Evolutionary conservation across 2,329 filamentous ascomycete genomes (phyloP).

Genomic region (Paecilomyces niveus): DNA sequence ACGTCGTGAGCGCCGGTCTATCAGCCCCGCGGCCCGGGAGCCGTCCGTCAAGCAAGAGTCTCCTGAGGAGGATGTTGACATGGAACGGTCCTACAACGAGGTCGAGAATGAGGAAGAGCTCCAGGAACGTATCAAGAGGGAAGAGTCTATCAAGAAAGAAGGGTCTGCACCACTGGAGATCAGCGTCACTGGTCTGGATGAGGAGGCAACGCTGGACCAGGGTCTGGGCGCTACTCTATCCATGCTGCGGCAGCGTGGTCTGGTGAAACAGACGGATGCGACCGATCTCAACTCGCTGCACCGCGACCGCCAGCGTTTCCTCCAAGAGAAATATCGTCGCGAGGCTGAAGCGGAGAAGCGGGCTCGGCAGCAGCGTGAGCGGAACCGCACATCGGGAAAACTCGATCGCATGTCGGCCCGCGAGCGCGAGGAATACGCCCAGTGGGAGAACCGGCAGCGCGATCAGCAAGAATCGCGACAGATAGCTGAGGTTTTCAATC

Average conservation of each 20-base stretch:
- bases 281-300: slow-evolving; percentile 59
- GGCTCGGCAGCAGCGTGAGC: slow-evolving; percentile 74
- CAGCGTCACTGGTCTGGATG: slow-evolving; percentile 65
- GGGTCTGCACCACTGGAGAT: slow-evolving; percentile 40
- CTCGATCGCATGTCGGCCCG: slow-evolving; percentile 85
- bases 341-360: slow-evolving; percentile 74
- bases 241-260: slow-evolving; percentile 76
- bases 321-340: slow-evolving; percentile 68
- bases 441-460: slow-evolving; percentile 78
- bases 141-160: slow-evolving; percentile 29
- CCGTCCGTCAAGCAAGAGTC: slow-evolving; percentile 10
- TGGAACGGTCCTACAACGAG: slow-evolving; percentile 7
- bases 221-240: slow-evolving; percentile 77
- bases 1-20: slow-evolving; percentile 36
- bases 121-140: slow-evolving; percentile 44
- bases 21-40: slow-evolving; percentile 28
- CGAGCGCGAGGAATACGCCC: slow-evolving; percentile 82
- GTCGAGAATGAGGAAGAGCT: slow-evolving; percentile 41
- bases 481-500: slow-evolving; percentile 78
- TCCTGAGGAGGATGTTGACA: slow-evolving; percentile 14
- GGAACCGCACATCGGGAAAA: slow-evolving; percentile 74
- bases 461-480: slow-evolving; percentile 77
- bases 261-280: slow-evolving; percentile 61
- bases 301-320: slow-evolving; percentile 68
- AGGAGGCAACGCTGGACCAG: slow-evolving; percentile 70